These are phyloP conservation scores for Anastatica hierochuntica DNA, from an alignment of 345 rosid species.

Conservation along the genomic window DNA sequence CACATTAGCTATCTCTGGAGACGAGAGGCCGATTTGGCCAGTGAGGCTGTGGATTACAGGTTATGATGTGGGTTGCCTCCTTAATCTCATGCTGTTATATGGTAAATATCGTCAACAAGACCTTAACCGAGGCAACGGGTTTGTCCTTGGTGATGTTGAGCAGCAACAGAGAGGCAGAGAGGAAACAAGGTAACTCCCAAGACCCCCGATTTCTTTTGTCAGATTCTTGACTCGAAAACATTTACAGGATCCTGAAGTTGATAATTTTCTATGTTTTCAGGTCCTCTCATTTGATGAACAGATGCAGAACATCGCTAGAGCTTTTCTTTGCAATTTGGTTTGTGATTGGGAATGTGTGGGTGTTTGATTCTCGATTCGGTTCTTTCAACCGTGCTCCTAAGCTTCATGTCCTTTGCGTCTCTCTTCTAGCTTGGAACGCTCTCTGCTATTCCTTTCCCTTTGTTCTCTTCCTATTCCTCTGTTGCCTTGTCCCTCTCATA, in stretches of 20 bases:
- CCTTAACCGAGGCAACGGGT: constrained; percentile 38
- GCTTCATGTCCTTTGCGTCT: constrained; percentile 79
- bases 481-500: constrained; percentile 73
- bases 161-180: constrained; percentile 60
- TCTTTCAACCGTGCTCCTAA: constrained; percentile 73
- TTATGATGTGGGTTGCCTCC: constrained; percentile 72
- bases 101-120: constrained; percentile 58
- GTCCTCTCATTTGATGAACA: constrained; percentile 73
- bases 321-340: constrained; percentile 99
- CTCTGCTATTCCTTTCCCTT: constrained; percentile 87
- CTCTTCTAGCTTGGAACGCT: constrained; percentile 89
- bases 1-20: constrained; percentile 55
- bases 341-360: constrained; percentile 98
- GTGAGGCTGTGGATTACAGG: constrained; percentile 83
- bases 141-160: constrained; percentile 47
- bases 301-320: constrained; percentile 77
- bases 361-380: constrained; percentile 82
- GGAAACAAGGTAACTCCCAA: constrained; percentile 51
- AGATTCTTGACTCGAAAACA: background rate
- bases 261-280: background rate
- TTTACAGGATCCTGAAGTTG: background rate
- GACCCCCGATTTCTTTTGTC: background rate
- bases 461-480: constrained; percentile 72
- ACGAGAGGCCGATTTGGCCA: constrained; percentile 87
- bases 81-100: constrained; percentile 57